Base-by-base conservation (phyloP, 2,329 filamentous ascomycete species). In the Calycina herbarum region DNA sequence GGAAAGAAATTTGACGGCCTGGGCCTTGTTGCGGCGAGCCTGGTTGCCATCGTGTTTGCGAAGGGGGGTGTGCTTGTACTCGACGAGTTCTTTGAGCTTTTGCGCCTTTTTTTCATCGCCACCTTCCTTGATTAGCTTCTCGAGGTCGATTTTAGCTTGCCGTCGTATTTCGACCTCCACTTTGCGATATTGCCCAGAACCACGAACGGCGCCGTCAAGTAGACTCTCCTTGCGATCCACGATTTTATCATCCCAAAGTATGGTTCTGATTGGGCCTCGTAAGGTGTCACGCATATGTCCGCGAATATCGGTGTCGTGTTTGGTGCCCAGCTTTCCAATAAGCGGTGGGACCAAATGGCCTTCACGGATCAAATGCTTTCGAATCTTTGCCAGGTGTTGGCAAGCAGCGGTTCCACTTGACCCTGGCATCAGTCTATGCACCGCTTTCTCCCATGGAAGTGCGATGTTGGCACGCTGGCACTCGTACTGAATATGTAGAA, bases 401-500 rank as follows among this genome's bases (percentile, higher is more conserved):
- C 64, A 17, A 13, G 70, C 68, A 13, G 68, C 62, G 0, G 68
- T 51, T 31, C 70, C 72, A 33, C 67, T 71, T 1, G 69, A 73
- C 0, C 71, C 73, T 38, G 73, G 73, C 11, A 57, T 54, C 1
- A 75, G 58, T n/a, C 74, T 69, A n/a, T 73, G 69, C 11, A 73
- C 70, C 13, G 70, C 62, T 2, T 66, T 61, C 27, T 73, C 69
- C 73, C 73, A 76, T 29, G 74, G 74, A 5, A 75, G 54, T 1
- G 35, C 7, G 54, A 68, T 54, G 10, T 59, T 51, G 33, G 56
- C 35, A n/a, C 64, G 62, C 8, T 70, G 67, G 20, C 64, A 77
- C 68, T 82, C 81, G 40, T 80, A 82, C 11, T 78, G 72, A 0
- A 82, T 67, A 63, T 78, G 71, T 0, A 82, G 72, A 0, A 82